Conservation (phyloP, 768 basidiomycete species). For the Rhodotorula sphaerocarpa region DNA sequence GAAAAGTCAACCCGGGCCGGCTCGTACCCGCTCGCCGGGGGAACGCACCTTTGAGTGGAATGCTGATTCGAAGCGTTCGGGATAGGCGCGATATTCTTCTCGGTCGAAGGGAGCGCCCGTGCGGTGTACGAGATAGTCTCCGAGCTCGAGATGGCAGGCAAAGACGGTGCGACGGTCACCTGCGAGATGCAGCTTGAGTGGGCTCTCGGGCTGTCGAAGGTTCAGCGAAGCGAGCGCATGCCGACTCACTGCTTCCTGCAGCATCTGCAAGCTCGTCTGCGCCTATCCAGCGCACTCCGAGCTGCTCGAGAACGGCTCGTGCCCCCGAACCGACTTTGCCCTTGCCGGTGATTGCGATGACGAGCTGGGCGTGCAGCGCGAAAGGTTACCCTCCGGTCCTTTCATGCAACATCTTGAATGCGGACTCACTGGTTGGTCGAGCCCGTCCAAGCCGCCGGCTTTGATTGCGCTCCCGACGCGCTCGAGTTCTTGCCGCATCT, state of each 20-base stretch:
- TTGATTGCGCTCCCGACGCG: conserved; percentile 55
- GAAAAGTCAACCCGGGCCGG: too few species aligned
- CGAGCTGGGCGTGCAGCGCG: background rate
- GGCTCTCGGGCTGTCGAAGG: too few species aligned
- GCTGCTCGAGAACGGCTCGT: conserved; percentile 60
- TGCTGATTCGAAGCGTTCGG: conserved; percentile 56
- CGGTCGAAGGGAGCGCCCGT: conserved; percentile 58
- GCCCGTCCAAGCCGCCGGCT: conserved; percentile 54
- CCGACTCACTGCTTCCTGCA: conserved; percentile 52
- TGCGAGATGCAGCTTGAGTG: background rate
- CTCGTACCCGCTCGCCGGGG: too few species aligned
- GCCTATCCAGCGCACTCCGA: conserved; percentile 57
- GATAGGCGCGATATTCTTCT: conserved; percentile 63
- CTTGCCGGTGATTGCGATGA: conserved; percentile 47
- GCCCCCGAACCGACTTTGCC: conserved; percentile 78
- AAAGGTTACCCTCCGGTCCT: background rate
- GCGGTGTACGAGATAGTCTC: conserved; percentile 57
- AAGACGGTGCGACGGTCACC: conserved; percentile 49
- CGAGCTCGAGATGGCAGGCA: conserved; percentile 40
- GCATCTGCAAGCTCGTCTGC: conserved; percentile 56
- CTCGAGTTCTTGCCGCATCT: conserved; percentile 54
- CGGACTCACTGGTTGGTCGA: conserved; percentile 63
- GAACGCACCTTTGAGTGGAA: conserved; percentile 58
- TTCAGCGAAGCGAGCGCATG: background rate
- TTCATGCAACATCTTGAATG: too few species aligned